Percentiles rank a stretch among this genome's conserved stretches.
phyloP scores from a whole-genome alignment of 805 yeast genomes.

The Yarrowia sp. region DNA sequence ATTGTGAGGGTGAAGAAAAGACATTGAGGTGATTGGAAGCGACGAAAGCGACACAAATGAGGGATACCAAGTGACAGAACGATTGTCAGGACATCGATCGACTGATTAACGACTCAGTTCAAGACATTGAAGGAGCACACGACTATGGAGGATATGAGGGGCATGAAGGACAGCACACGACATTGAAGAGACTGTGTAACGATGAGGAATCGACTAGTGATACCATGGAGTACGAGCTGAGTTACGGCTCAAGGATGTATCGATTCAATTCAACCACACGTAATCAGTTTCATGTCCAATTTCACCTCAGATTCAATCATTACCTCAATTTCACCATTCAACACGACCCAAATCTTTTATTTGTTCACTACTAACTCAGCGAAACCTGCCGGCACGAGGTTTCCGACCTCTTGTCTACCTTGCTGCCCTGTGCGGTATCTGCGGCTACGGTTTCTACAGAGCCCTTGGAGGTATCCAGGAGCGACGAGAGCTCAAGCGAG shows the following conservation, averaged over 20 bases:
- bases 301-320: no score
- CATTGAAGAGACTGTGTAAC: no score
- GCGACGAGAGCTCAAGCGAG: slow-evolving; percentile 73
- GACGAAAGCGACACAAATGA: background rate
- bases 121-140: background rate
- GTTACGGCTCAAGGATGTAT: no score
- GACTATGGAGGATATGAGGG: background rate
- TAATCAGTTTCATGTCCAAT: no score
- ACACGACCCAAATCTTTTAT: no score
- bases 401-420: slow-evolving; percentile 79
- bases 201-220: no score
- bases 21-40: background rate
- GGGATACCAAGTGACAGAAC: background rate
- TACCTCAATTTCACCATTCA: no score
- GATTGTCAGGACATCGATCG: no score
- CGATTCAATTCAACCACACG: no score
- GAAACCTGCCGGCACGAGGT: slow-evolving; percentile 85
- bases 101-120: no score
- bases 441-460: slow-evolving; percentile 75
- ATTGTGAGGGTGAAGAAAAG: background rate
- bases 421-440: slow-evolving; percentile 65
- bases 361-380: slow-evolving; percentile 45
- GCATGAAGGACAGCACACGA: no score
- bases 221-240: no score
- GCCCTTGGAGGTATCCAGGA: slow-evolving; percentile 73